Conservation (phyloP, 495 filamentous ascomycete genomes). For the Neurospora sp. region DNA sequence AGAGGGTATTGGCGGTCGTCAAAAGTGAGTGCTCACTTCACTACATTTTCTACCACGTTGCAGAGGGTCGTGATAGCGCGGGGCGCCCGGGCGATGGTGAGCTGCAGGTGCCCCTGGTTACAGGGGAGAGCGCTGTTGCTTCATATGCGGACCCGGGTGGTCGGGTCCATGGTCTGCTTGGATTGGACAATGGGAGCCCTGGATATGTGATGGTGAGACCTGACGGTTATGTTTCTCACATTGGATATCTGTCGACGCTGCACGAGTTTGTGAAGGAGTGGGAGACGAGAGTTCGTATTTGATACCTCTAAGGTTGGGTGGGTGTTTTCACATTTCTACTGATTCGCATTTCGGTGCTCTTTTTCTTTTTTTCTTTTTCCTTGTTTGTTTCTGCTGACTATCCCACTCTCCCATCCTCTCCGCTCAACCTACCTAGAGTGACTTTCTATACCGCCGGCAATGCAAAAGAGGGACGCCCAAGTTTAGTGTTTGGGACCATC, state of each 20-base stretch:
- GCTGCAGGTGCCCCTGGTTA: background rate
- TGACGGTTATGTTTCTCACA: conserved; percentile 30
- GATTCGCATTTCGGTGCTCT: background rate
- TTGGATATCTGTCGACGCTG: conserved; percentile 24
- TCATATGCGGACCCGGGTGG: conserved; percentile 21
- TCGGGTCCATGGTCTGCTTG: conserved; percentile 23
- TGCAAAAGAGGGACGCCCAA: background rate
- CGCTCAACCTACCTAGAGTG: background rate
- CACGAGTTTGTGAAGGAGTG: conserved; percentile 13
- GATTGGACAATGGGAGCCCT: conserved; percentile 16
- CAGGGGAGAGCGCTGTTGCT: background rate
- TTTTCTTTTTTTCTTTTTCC: background rate
- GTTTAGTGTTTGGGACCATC: background rate
- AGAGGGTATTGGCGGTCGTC: conserved; percentile 6
- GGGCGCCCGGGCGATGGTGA: background rate
- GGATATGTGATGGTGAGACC: conserved; percentile 32
- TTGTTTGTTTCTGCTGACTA: background rate
- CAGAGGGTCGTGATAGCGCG: background rate
- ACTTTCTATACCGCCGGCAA: background rate
- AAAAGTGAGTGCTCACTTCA: conserved; percentile 8
- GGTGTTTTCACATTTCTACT: background rate
- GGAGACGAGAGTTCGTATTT: background rate
- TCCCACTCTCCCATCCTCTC: background rate
- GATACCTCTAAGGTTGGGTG: background rate
- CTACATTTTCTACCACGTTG: conserved; percentile 3